Base-by-base conservation (phyloP, 306 rosid species). In the Coriaria nepalensis region DNA sequence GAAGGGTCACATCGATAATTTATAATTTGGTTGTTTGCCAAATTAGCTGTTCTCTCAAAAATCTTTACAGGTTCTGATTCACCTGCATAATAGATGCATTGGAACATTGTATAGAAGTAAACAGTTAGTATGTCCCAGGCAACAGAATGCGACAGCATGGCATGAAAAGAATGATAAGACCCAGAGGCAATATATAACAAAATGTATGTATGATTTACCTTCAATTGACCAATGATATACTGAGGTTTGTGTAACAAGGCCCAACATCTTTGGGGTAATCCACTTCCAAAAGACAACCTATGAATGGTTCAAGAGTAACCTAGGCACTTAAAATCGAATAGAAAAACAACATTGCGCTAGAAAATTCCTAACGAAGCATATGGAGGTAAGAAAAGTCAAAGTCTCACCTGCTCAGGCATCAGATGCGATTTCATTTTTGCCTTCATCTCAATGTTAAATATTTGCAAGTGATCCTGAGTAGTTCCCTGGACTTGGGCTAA, bases 261-360 rank as follows among this genome's bases (percentile, higher is more conserved):
- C 98, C 79, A 92, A 60, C 78, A 78, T 64, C 74, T 85, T 92
- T 14, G 94, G 81, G 65, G 75, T 77, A 63, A 92, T 92, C 98
- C 98, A 85, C 72, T 92, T 92, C 98, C 98, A 92, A 62, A 92
- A 85, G 59, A 85, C 96, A 32, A 85, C 83, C 98, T 92, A 69
- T 52, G 67, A 13, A 66, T 56, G 50, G 49, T 56, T 29, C 29
- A 20, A 20, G 29, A 20, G 29, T 20, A 1, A 20, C 65, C 48
- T 46, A 63, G 37, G 53, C 20, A 47, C 48, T 7, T 49, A 40
- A 50, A 41, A 46, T 52, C 52, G 15, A 20, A 20, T n/a, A 13
- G 13, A 7, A 32, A 38, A 45, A 66, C 36, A 14, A 64, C n/a
- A 43, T 9, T 35, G 33, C 35, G 9, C 41, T 33, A 38, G 40